A percentile compares a stretch with the other conserved stretches of the same genome.
Conservation (phyloP, 2,329 filamentous ascomycete genomes). For the Venturia nashicola region DNA sequence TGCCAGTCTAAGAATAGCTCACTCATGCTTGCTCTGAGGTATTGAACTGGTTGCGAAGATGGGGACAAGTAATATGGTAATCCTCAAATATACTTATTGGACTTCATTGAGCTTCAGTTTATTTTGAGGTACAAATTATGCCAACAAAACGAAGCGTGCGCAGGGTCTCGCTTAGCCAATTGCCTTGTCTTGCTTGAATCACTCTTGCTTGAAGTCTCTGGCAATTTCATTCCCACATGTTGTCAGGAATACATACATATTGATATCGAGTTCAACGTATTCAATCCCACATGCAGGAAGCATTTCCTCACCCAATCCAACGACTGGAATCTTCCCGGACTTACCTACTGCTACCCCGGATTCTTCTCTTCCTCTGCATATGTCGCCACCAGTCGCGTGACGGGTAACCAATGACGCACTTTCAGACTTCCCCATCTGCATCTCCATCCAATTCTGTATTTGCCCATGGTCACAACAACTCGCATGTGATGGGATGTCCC, state of each 20-base stretch:
- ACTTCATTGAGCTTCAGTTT: too few species aligned
- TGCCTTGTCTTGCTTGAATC: too few species aligned
- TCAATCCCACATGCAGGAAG: background rate
- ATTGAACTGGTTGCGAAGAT: too few species aligned
- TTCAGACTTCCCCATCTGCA: background rate
- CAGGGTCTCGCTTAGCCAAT: too few species aligned
- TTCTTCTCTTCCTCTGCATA: background rate
- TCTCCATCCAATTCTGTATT: background rate
- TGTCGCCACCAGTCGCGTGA: background rate
- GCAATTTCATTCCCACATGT: too few species aligned
- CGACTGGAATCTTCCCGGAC: background rate
- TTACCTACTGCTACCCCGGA: background rate
- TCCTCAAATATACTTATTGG: background rate
- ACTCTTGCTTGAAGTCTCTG: too few species aligned
- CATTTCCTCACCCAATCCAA: background rate
- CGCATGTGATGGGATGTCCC: background rate
- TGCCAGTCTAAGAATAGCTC: background rate
- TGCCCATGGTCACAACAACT: background rate
- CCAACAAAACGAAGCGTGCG: too few species aligned
- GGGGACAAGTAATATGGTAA: too few species aligned
- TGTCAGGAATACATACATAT: background rate
- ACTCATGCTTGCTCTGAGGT: background rate
- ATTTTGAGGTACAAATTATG: background rate
- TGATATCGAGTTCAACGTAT: background rate
- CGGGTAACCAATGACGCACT: background rate